Base-by-base conservation (phyloP, 176 grass and related monocot species). In the Cocos nucifera region DNA sequence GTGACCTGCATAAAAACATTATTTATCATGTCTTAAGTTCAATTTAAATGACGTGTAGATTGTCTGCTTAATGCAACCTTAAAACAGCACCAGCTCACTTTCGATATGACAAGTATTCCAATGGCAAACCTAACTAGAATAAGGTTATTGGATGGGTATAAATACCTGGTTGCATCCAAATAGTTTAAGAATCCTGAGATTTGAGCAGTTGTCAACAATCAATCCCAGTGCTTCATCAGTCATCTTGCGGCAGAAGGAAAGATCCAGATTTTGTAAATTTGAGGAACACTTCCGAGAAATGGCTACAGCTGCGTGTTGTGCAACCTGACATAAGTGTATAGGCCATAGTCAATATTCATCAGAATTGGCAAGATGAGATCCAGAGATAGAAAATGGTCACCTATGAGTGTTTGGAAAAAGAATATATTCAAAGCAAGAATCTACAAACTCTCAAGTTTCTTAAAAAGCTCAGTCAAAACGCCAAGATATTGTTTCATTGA, bases 151-250 rank as follows among this genome's bases (percentile, higher is more conserved):
- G 2, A 24, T 55, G 58, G 48, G 20, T 51, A 21, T 51, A 20
- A 57, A 53, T 82, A 90, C 93, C 84, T 98, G 84, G 29, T 87
- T 98, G 78, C 93, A 98, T 49, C 93, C 87, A 85, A 98, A 98
- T 61, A 98, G 66, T 73, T 88, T 98, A 27, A 98, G 73, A 64
- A 82, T 73, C 66, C 69, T 85, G 62, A 98, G 58, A 2, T 78
- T 85, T 32, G 69, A 78, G 52, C 79, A 98, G 50, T 69, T 79
- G 20, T 98, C 84, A 15, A 76, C 87, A 65, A 98, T 85, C 15
- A 98, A 27, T 9, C 93, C 93, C 26, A 98, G 73, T 75, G 87
- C 81, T 73, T 92, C 86, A 61, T 98, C 72, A 48, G 63, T 88
- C 79, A 98, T 73, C 53, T 75, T 54, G 49, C 87, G 93, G 51